Base-by-base conservation (phyloP, 2,329 filamentous ascomycete species). In the Zymoseptoria ardabiliae region DNA sequence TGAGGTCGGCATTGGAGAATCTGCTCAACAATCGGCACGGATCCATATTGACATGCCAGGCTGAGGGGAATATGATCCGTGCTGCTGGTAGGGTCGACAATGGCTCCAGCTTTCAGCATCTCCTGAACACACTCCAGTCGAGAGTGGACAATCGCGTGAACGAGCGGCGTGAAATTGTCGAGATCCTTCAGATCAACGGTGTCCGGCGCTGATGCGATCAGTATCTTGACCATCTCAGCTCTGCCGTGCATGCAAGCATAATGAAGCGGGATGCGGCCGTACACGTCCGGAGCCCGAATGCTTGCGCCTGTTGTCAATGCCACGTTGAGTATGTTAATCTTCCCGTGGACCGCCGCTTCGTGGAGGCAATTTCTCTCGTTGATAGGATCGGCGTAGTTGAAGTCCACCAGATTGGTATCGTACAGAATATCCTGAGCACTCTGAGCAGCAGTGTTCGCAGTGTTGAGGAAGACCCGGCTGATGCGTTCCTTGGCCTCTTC, bases 361-460 rank as follows among this genome's bases (percentile, higher is more conserved):
- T 99, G 94, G 53, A 99, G 80, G 70, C 92, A 96, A 69, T 97
- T 99, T 49, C 94, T 84, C 76, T 97, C 93, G 69, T 97, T 99
- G 73, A 99, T 97, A 69, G 97, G 92, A 72, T 99, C 94, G 68
- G 96, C 91, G 0, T 91, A 94, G 69, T 91, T 86, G n/a, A 97
- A 82, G 72, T 97, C 88, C 35, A 99, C 90, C 22, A 94, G 77
- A 0, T 85, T 85, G 2, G 92, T 96, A 54, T 89, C 85, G 23
- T 97, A 79, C 23, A 99, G 82, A 5, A 90, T 78, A 60, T 85
- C 83, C 20, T 97, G 79, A 8, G 92, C 87, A 25, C 88, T 84
- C 63, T 88, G 82, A 0, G 91, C 87, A 3, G 89, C 93, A 68
- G 96, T 91, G 65, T 90, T 88, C 66, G 97, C 90, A 4, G 91